Base-by-base conservation (phyloP, 345 rosid genomes). In the Bretschneidera sinensis region DNA sequence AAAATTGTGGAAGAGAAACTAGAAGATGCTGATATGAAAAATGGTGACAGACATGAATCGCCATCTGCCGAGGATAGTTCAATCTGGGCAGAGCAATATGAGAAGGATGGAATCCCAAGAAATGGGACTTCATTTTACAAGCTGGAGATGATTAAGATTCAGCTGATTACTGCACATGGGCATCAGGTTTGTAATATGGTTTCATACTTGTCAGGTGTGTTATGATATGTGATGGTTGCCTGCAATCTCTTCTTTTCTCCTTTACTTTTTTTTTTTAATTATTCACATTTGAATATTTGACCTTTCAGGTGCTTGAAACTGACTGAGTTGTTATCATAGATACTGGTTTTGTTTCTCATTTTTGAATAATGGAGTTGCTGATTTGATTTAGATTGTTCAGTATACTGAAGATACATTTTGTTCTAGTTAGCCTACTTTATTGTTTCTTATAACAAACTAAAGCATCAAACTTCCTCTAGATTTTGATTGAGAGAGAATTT, bases 141-240 rank as follows among this genome's bases (percentile, higher is more conserved):
- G 76, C 76, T 94, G 70, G 99, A 89, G 79, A 80, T 88, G 72
- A 74, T 75, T 45, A 81, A 86, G 70, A 81, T 94, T 74, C 88
- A 83, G 70, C 81, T 90, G 49, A 80, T 87, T 72, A 79, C 92
- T 51, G 86, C 88, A 52, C 80, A 84, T 71, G 99, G 92, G 61
- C 77, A 72, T 66, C 89, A 82, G 77, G 99, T 94, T 75, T 66
- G 76, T 59, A 34, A 34, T 45, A 19, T 53, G 51, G 23, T 70
- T 56, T 65, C 43, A 47, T 55, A 24, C 18, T 60, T 54, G 17
- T 14, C 14, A 17, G 24, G 48, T 47, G 47, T 53, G 21, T 28
- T 51, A 1, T 25, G 18, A 25, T 21, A 28, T 43, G 13, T 15
- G 19, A 4, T 45, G 14, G 52, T 45, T 51, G 35, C 45, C 10